A percentile compares a stretch with the other conserved stretches of the same genome.
These are phyloP conservation scores for Saccharum spontaneum DNA, from an alignment of 176 grass and related monocot species.

Conservation along the genomic window DNA sequence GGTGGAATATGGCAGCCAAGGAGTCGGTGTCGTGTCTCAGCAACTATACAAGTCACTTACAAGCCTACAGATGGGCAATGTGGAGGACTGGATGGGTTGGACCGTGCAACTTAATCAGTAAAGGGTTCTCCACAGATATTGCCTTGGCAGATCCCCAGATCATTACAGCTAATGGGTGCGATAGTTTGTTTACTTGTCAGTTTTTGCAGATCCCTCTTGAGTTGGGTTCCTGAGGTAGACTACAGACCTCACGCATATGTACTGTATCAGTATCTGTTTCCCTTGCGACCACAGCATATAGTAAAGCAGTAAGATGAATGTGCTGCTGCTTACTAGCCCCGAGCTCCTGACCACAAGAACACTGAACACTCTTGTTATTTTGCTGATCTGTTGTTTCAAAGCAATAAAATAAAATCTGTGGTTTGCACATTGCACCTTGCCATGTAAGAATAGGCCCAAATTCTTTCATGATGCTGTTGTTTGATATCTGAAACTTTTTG, in stretches of 20 bases:
- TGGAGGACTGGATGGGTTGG: constrained; percentile 74
- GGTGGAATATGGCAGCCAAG: constrained; percentile 72
- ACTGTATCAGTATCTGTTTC: background rate
- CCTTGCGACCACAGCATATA: background rate
- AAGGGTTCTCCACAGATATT: background rate
- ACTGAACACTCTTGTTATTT: background rate
- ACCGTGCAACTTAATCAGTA: constrained; percentile 54
- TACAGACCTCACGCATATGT: background rate
- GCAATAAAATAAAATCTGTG: background rate
- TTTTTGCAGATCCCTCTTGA: background rate
- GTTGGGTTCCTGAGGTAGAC: constrained; percentile 4
- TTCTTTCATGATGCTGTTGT: background rate
- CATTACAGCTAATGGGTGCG: background rate
- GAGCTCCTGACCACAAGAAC: background rate
- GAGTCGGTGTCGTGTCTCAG: constrained; percentile 62
- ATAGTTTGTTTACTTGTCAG: background rate
- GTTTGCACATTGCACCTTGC: background rate
- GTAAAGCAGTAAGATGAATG: background rate
- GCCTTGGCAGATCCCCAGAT: background rate
- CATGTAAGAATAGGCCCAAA: background rate
- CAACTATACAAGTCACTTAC: constrained; percentile 69
- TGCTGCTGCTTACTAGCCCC: background rate
- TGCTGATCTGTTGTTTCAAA: background rate
- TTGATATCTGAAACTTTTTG: background rate
- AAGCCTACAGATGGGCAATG: constrained; percentile 67